Conservation (phyloP, 129 eudicot genomes). For the Deinandra increscens region DNA sequence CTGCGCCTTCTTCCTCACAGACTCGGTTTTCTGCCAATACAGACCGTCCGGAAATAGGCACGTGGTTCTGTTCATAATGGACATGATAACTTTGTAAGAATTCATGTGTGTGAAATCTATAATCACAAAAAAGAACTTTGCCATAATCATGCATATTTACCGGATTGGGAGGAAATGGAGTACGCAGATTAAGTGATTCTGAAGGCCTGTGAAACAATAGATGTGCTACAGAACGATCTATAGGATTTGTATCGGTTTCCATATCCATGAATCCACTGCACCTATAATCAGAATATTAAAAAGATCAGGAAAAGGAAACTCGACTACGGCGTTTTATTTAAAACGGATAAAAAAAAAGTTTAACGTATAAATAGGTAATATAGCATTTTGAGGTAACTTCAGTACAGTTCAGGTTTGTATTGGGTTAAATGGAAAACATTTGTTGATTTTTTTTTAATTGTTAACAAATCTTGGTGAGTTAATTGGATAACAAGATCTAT, state of each 20-base stretch:
- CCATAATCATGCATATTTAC: constrained; percentile 21
- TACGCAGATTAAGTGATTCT: constrained; percentile 42
- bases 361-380: not conserved
- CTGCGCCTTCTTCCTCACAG: constrained; percentile 45
- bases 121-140: not conserved
- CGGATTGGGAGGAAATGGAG: constrained; percentile 32
- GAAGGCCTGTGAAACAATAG: constrained; percentile 81
- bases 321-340: not conserved
- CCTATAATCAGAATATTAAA: constrained; percentile 28
- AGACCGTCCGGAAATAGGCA: constrained; percentile 24
- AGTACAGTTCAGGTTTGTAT: not conserved
- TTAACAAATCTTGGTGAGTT: not conserved
- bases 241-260: constrained; percentile 88
- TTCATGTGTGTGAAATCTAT: constrained; percentile 1
- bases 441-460: no score
- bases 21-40: constrained; percentile 33
- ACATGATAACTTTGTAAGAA: not conserved
- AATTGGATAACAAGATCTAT: not conserved
- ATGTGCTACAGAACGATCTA: constrained; percentile 94
- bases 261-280: constrained; percentile 63
- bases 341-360: not conserved
- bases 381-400: not conserved
- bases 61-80: constrained; percentile 46
- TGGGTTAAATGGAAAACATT: not conserved
- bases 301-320: not conserved